These are phyloP conservation scores for Heterobasidion irregulare DNA, from an alignment of 1,284 basidiomycete genomes.

Conservation along the genomic window DNA sequence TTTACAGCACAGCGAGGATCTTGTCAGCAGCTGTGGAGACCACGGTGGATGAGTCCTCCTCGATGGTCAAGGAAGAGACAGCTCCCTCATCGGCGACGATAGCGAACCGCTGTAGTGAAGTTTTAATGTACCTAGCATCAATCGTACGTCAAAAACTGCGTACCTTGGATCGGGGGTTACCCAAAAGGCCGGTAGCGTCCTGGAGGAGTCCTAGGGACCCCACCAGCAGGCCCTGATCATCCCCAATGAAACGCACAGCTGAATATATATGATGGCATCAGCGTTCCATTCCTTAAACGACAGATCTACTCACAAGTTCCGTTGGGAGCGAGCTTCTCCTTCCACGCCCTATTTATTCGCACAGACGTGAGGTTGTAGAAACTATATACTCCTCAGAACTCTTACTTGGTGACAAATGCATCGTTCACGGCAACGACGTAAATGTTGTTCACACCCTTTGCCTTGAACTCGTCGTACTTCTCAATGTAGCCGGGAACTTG, in stretches of 20 bases:
- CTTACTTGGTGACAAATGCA: constrained; percentile 54
- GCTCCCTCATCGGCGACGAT: constrained; percentile 49
- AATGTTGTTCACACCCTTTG: constrained; percentile 61
- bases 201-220: constrained; percentile 54
- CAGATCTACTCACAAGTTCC: constrained; percentile 37
- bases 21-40: constrained; percentile 51
- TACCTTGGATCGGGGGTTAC: constrained; percentile 61
- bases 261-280: not conserved
- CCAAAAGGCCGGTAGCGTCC: constrained; percentile 54
- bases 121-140: not conserved
- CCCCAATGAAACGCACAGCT: constrained; percentile 60
- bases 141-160: constrained; percentile 5
- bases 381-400: constrained; percentile 2
- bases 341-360: constrained; percentile 52
- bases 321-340: constrained; percentile 47
- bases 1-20: constrained; percentile 43
- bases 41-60: constrained; percentile 45
- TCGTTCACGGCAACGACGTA: constrained; percentile 70
- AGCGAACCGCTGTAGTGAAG: constrained; percentile 39
- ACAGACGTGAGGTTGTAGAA: constrained; percentile 1
- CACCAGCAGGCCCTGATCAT: constrained; percentile 55
- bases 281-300: not conserved
- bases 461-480: constrained; percentile 52
- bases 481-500: constrained; percentile 64
- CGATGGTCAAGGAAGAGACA: constrained; percentile 48